Percentiles rank a stretch among this genome's conserved stretches.
phyloP scores from a whole-genome alignment of 305 asterid species.

The Fraxinus sp. region DNA sequence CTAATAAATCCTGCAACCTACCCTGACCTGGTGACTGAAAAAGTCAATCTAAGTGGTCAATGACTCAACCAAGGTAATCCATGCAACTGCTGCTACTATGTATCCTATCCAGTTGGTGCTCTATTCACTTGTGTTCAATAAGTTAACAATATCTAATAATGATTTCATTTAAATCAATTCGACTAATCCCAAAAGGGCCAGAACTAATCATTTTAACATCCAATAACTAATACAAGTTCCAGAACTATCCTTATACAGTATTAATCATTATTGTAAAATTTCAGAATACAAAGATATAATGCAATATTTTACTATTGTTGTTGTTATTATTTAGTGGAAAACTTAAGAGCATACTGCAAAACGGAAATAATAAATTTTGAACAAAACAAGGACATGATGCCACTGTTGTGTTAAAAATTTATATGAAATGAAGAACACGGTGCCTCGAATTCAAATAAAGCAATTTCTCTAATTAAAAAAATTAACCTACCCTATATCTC shows the following conservation, averaged over 20 bases:
- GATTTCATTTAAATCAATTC: neutral
- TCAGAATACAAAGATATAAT: neutral
- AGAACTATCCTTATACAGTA: too few species aligned
- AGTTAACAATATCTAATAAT: neutral
- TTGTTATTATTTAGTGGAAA: neutral
- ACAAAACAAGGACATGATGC: neutral
- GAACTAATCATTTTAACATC: too few species aligned
- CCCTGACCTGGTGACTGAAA: neutral
- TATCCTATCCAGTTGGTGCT: neutral
- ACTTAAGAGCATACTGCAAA: neutral
- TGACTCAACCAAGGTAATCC: neutral
- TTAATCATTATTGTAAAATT: neutral
- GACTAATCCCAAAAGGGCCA: neutral
- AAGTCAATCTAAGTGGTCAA: neutral
- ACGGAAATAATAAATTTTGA: neutral
- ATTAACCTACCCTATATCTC: neutral
- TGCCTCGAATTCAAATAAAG: neutral
- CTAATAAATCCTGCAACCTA: neutral
- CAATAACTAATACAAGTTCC: too few species aligned
- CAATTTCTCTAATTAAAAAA: neutral
- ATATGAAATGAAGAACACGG: neutral
- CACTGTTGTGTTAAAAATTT: neutral
- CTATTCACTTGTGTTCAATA: neutral
- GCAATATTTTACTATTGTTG: neutral
- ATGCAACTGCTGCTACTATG: neutral